Evolutionary conservation across 441 rosid genomes (phyloP), one percentile per base, ranked within the genome.

Genomic region (Biscutella laevigata): DNA sequence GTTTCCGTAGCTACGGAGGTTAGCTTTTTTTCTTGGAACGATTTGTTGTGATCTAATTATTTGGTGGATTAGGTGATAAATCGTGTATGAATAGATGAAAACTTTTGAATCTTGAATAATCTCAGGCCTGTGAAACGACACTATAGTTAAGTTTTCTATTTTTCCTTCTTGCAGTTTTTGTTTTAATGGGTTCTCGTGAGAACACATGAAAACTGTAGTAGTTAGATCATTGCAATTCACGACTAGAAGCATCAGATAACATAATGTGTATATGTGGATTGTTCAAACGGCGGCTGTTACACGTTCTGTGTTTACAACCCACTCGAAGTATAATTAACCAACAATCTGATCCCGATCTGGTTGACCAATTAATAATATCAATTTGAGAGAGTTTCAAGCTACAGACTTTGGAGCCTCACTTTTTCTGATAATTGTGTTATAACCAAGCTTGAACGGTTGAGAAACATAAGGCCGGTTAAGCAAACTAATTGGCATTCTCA

Each of bases 401-500:
- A 29, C 71, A 51, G 77, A 54, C 65, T 82, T 84, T 40, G 87
- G 82, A 75, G 80, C 65, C 71, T 80, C 94, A 13, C 83, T 84
- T 45, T 84, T 83, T 71, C 94, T 72, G 59, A 94, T 81, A 25
- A 94, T 89, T 70, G 95, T 78, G 80, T 71, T 94, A 68, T 71
- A 78, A 55, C 64, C 53, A 43, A 81, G 70, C 76, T 94, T 94
- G 69, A 88, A 94, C 29, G 95, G 78, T 61, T 83, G 95, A 6
- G 99, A 86, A 48, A 84, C 88, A 51, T 86, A 81, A 53, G 99
- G 96, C 53, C 91, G 81, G 75, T 66, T 83, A 15, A 94, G 96
- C 71, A 88, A 75, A 75, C 96, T 86, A 27, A 94, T 69, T 3
- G 99, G 99, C 88, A 94, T 81, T 63, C 95, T 83, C 72, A 94